Evolutionary conservation across 768 basidiomycete species (phyloP).

Genomic region (Gautieria morchelliformis): DNA sequence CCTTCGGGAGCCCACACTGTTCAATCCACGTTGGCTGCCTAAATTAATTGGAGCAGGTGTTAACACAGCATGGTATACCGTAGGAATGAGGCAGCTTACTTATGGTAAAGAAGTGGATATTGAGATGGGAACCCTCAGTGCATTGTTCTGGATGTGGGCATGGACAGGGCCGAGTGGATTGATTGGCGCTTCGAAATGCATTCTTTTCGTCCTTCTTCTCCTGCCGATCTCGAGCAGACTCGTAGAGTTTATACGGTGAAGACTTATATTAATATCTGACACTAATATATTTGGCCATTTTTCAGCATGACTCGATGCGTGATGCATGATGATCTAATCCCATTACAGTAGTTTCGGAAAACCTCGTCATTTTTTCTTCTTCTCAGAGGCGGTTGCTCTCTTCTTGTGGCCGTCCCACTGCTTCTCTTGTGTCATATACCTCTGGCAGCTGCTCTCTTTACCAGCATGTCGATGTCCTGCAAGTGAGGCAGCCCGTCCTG

Average conservation of each 20-base stretch:
- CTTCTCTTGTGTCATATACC: too few relatives aligned
- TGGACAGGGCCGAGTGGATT: background rate
- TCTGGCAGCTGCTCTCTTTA: too few relatives aligned
- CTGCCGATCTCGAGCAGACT: background rate
- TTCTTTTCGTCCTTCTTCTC: background rate
- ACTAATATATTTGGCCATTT: too few relatives aligned
- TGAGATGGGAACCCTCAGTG: background rate
- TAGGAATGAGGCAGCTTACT: slow-evolving; percentile 47
- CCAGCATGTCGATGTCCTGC: too few relatives aligned
- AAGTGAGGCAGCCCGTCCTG: too few relatives aligned
- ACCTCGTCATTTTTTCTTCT: too few relatives aligned
- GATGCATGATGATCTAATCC: too few relatives aligned
- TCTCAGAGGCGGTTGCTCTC: too few relatives aligned
- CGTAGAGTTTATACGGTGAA: background rate
- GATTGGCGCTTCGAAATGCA: background rate
- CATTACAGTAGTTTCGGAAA: too few relatives aligned
- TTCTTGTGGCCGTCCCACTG: too few relatives aligned
- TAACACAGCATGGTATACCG: slow-evolving; percentile 56
- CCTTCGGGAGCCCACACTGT: slow-evolving; percentile 5
- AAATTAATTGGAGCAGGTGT: slow-evolving; percentile 58
- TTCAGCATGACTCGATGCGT: too few relatives aligned
- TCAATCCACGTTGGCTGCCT: slow-evolving; percentile 31
- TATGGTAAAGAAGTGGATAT: slow-evolving; percentile 8
- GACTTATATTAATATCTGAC: too few relatives aligned
- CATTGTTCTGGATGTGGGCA: background rate